Evolutionary conservation across 2,329 filamentous ascomycete species (phyloP).

Genomic region (Penicillium sp.): DNA sequence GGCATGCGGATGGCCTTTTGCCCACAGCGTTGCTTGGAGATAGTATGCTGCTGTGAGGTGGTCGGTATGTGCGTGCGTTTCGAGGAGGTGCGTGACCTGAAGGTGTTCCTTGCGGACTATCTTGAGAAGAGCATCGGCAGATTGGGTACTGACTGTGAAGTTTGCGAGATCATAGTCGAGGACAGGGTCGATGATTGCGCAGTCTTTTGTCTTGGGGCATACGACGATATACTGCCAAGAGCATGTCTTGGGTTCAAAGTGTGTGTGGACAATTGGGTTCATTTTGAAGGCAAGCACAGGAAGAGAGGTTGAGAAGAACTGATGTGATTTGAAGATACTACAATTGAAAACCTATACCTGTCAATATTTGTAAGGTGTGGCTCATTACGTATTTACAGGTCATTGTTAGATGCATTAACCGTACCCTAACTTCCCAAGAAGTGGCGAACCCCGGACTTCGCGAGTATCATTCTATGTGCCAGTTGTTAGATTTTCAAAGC

Average conservation of each 20-base stretch:
- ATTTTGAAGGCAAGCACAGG: not conserved
- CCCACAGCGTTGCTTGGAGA: constrained; percentile 48
- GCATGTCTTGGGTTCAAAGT: constrained; percentile 46
- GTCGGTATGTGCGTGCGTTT: constrained; percentile 63
- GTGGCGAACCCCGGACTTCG: not conserved
- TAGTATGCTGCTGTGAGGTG: constrained; percentile 60
- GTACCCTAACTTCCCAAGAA: not conserved
- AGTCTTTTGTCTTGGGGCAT: constrained; percentile 48
- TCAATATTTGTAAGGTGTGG: not conserved
- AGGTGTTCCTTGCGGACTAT: constrained; percentile 47
- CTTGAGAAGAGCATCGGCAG: constrained; percentile 53
- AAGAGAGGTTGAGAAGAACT: not conserved
- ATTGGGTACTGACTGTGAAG: constrained; percentile 45
- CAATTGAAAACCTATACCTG: not conserved
- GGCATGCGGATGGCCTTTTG: constrained; percentile 29
- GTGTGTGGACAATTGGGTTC: constrained; percentile 40
- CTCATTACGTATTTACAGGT: constrained; percentile 15
- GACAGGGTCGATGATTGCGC: constrained; percentile 61
- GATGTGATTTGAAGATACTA: not conserved
- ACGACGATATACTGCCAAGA: constrained; percentile 64
- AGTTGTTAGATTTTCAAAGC: not conserved
- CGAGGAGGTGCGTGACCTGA: constrained; percentile 52
- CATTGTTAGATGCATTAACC: not conserved
- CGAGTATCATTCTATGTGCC: not conserved
- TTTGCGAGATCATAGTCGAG: constrained; percentile 53